These are phyloP conservation scores for Apiotrichum porosum DNA, from an alignment of 1,284 basidiomycete species.

Conservation along the genomic window DNA sequence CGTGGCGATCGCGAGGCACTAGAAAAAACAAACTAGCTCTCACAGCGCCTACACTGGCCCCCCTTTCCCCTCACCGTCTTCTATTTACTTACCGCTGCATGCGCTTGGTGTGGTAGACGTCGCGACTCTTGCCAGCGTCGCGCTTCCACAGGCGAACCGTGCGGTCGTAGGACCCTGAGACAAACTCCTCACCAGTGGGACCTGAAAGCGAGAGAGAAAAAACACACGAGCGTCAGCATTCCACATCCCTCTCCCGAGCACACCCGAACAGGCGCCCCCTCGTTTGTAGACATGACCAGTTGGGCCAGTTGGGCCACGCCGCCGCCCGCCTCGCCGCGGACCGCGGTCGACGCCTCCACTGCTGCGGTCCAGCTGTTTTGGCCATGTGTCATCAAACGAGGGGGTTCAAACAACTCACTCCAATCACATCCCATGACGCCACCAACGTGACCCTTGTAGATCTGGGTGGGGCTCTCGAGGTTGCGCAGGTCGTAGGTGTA, in stretches of 20 bases:
- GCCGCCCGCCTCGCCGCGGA: conserved; percentile 35
- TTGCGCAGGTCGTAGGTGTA: conserved; percentile 97
- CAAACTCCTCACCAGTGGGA: conserved; percentile 93
- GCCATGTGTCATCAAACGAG: neutral
- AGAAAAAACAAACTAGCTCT: too few relatives aligned
- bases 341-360: conserved; percentile 10
- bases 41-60: too few relatives aligned
- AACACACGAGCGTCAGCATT: too few relatives aligned
- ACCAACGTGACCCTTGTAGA: conserved; percentile 96
- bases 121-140: conserved; percentile 73
- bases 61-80: too few relatives aligned
- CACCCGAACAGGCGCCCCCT: too few relatives aligned
- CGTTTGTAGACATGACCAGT: too few relatives aligned
- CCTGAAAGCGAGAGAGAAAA: too few relatives aligned
- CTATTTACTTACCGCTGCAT: conserved; percentile 87
- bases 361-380: neutral
- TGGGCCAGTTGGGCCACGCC: neutral
- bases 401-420: too few relatives aligned
- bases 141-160: conserved; percentile 92
- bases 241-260: conserved; percentile 31
- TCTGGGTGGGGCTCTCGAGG: conserved; percentile 75
- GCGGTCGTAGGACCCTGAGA: conserved; percentile 93
- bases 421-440: conserved; percentile 91
- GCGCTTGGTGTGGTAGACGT: conserved; percentile 96
- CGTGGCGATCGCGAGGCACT: too few relatives aligned